Percentiles rank a stretch among this genome's conserved stretches.
These are phyloP conservation scores for Phytophthora sp. DNA, from an alignment of 352 stramenopile species.

Conservation along the genomic window DNA sequence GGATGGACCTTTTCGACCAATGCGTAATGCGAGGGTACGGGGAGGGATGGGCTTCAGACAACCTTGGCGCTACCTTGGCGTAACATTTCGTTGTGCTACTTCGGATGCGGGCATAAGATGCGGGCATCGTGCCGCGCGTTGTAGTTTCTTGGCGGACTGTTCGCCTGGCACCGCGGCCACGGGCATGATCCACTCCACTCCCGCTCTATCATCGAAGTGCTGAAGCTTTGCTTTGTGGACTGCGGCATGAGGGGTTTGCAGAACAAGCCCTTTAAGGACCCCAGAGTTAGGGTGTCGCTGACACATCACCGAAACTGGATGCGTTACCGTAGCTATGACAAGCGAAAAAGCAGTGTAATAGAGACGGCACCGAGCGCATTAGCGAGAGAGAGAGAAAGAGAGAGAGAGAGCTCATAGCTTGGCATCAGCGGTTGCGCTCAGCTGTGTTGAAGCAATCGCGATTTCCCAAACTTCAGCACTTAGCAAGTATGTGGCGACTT, in stretches of 20 bases:
- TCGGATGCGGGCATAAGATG: too few species aligned
- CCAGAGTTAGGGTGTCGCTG: slow-evolving; percentile 8
- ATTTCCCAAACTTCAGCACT: too few species aligned
- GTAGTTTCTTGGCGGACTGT: slow-evolving; percentile 15
- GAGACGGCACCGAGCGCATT: too few species aligned
- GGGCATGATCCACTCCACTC: slow-evolving; percentile 6
- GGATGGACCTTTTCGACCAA: slow-evolving; percentile 12
- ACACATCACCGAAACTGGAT: too few species aligned
- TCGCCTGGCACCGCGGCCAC: slow-evolving; percentile 9
- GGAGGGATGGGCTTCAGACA: slow-evolving; percentile 3
- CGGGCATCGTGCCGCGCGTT: slow-evolving; percentile 9
- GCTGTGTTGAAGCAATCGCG: slow-evolving; percentile 15
- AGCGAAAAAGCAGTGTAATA: slow-evolving; percentile 20
- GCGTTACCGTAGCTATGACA: too few species aligned
- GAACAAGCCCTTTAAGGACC: background rate
- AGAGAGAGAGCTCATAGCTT: too few species aligned
- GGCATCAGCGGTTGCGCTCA: too few species aligned
- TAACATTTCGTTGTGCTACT: slow-evolving; percentile 13
- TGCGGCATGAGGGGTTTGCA: background rate
- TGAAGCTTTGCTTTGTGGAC: slow-evolving; percentile 2
- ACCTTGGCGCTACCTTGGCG: slow-evolving; percentile 7
- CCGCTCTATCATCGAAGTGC: slow-evolving; percentile 20
- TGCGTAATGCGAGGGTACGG: slow-evolving; percentile 20
- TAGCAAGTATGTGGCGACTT: background rate
- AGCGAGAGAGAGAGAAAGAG: too few species aligned